Percentiles rank a stretch among this genome's conserved stretches.
Conservation (phyloP, 2,329 filamentous ascomycete genomes). For the Apiospora hydei region DNA sequence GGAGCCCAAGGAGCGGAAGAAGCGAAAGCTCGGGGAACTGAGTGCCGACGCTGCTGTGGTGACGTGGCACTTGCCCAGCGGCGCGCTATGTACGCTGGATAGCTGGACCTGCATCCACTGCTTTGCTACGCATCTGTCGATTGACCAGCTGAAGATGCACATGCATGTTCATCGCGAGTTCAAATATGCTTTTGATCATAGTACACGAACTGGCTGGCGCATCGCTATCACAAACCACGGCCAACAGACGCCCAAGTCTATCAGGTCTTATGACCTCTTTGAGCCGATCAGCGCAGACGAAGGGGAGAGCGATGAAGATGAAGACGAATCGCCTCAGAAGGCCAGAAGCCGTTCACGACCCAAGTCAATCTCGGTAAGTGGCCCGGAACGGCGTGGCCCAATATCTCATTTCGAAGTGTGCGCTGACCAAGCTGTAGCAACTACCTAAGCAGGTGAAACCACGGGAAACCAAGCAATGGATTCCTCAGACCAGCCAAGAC, state of each 20-base stretch:
- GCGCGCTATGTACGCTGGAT: conserved; percentile 54
- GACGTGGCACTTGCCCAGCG: conserved; percentile 54
- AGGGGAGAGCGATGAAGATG: conserved; percentile 37
- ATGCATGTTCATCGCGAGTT: conserved; percentile 57
- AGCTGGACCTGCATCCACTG: conserved; percentile 61
- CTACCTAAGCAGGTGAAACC: conserved; percentile 25
- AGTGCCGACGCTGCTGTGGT: conserved; percentile 44
- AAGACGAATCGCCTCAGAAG: conserved; percentile 36
- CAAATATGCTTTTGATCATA: conserved; percentile 47
- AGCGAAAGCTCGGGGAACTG: conserved; percentile 39
- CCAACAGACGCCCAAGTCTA: conserved; percentile 35
- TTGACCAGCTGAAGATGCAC: conserved; percentile 58
- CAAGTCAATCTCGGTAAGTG: conserved; percentile 23
- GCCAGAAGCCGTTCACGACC: conserved; percentile 31
- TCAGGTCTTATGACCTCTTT: conserved; percentile 32
- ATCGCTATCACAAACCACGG: conserved; percentile 39
- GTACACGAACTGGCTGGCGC: conserved; percentile 30
- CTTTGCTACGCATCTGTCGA: conserved; percentile 53
- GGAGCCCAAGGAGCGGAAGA: conserved; percentile 53
- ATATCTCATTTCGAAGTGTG: background rate
- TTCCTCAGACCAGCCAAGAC: conserved; percentile 59
- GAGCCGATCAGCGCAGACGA: conserved; percentile 36
- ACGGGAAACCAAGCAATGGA: conserved; percentile 46
- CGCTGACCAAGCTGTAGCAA: conserved; percentile 29
- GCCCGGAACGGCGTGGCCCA: conserved; percentile 33